Percentiles rank a stretch among this genome's conserved stretches.
Conservation (phyloP, 2,329 filamentous ascomycete genomes). For the Pseudogymnoascus sp. region DNA sequence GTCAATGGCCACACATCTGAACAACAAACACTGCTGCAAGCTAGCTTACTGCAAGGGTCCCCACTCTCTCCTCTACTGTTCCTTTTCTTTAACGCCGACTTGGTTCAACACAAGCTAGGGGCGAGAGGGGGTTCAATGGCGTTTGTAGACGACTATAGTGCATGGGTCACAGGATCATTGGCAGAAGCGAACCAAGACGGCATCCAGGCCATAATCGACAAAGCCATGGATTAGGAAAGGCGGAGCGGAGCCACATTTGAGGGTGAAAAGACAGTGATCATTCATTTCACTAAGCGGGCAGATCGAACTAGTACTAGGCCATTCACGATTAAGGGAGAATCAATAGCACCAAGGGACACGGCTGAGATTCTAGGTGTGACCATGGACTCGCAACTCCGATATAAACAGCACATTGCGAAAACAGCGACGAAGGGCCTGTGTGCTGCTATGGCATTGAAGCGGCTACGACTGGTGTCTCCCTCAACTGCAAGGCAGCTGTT, state of each 20-base stretch:
- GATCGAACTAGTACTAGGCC: too few relatives aligned
- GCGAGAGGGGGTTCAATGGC: conserved; percentile 24
- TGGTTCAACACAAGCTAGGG: conserved; percentile 22
- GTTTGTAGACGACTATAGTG: conserved; percentile 26
- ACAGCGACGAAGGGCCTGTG: conserved; percentile 23
- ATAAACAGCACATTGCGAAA: conserved; percentile 22
- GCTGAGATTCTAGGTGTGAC: conserved; percentile 16
- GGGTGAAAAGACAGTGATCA: conserved; percentile 22
- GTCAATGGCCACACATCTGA: conserved; percentile 20
- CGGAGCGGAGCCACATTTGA: conserved; percentile 24
- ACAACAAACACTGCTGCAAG: conserved; percentile 15
- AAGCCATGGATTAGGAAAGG: conserved; percentile 21
- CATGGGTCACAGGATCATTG: conserved; percentile 19
- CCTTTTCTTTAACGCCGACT: conserved; percentile 26
- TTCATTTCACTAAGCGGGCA: conserved; percentile 14
- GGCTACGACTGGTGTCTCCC: conserved; percentile 11
- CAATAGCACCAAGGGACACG: not conserved
- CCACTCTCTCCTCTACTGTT: conserved; percentile 32
- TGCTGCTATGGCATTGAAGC: conserved; percentile 14
- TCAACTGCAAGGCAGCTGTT: conserved; percentile 17
- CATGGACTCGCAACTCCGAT: conserved; percentile 25
- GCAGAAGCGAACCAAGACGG: conserved; percentile 19
- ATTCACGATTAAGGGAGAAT: conserved; percentile 12
- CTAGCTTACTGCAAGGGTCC: conserved; percentile 28
- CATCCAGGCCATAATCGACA: conserved; percentile 23